Evolutionary conservation across 2,329 filamentous ascomycete genomes (phyloP).

Genomic region (Phialocephala sp.): DNA sequence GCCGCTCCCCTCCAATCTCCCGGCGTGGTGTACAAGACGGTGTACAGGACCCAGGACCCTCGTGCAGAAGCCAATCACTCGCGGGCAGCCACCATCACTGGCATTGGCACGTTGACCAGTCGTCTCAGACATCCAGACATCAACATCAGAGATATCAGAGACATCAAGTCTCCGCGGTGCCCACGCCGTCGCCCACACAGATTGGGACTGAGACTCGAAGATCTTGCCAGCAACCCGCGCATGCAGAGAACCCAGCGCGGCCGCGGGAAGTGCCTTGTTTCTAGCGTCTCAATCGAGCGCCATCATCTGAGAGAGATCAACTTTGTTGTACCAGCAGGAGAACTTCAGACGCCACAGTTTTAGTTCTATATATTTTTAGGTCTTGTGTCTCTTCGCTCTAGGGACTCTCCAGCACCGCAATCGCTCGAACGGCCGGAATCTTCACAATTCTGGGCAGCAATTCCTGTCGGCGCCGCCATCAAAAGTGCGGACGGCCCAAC

Average conservation of each 20-base stretch:
- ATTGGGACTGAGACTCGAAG: slow-evolving; percentile 4
- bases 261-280: slow-evolving; percentile 10
- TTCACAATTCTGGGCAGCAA: neutral
- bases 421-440: neutral
- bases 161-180: slow-evolving; percentile 5
- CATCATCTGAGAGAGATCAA: neutral
- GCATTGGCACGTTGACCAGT: neutral
- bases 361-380: neutral
- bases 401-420: neutral
- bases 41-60: no score
- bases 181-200: neutral
- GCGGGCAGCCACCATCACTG: slow-evolving; percentile 3
- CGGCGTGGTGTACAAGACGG: neutral
- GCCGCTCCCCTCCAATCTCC: slow-evolving; percentile 16
- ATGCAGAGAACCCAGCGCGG: slow-evolving; percentile 7
- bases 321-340: neutral
- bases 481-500: slow-evolving; percentile 9
- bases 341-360: neutral
- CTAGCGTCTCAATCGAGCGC: slow-evolving; percentile 7
- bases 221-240: slow-evolving; percentile 9
- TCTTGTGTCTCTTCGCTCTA: neutral
- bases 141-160: neutral
- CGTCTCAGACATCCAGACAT: neutral
- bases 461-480: neutral
- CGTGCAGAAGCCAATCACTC: slow-evolving; percentile 8